phyloP scores from a whole-genome alignment of 2,329 filamentous ascomycete genomes.

The Xylaria sp. region DNA sequence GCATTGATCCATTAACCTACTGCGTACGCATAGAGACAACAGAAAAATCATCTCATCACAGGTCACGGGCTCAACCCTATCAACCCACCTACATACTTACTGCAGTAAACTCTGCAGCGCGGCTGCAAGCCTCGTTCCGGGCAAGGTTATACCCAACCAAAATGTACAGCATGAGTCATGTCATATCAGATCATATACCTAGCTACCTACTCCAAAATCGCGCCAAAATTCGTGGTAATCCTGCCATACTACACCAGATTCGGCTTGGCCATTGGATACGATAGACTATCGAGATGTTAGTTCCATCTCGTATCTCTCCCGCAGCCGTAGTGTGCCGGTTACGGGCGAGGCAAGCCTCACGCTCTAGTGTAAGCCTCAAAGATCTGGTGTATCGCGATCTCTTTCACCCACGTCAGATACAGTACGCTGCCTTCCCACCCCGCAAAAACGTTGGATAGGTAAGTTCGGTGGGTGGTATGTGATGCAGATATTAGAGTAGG shows the following conservation, averaged over 20 bases:
- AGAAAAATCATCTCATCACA: slow-evolving; percentile 8
- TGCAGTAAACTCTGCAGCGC: slow-evolving; percentile 12
- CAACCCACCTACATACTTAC: neutral
- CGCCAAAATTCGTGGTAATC: slow-evolving; percentile 13
- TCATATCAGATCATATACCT: slow-evolving; percentile 16
- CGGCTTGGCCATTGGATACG: slow-evolving; percentile 1
- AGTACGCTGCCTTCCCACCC: neutral
- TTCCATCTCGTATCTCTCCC: neutral
- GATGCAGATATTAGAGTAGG: neutral
- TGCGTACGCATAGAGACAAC: no score
- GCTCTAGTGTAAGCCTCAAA: neutral
- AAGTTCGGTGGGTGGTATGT: neutral
- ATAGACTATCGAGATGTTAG: neutral
- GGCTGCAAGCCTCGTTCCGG: slow-evolving; percentile 25
- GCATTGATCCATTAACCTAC: slow-evolving; percentile 4
- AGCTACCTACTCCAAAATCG: no score
- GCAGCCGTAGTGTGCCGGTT: neutral
- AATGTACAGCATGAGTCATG: slow-evolving; percentile 16
- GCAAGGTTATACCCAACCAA: slow-evolving; percentile 5
- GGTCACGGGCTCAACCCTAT: slow-evolving; percentile 10
- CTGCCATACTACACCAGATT: slow-evolving; percentile 3
- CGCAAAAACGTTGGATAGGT: neutral
- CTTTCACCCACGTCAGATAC: neutral
- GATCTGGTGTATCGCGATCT: neutral
- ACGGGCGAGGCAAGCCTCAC: neutral